Percentiles rank a stretch among this genome's conserved stretches.
These are phyloP conservation scores for Citrus inodora DNA, from an alignment of 345 rosid species.

Conservation along the genomic window DNA sequence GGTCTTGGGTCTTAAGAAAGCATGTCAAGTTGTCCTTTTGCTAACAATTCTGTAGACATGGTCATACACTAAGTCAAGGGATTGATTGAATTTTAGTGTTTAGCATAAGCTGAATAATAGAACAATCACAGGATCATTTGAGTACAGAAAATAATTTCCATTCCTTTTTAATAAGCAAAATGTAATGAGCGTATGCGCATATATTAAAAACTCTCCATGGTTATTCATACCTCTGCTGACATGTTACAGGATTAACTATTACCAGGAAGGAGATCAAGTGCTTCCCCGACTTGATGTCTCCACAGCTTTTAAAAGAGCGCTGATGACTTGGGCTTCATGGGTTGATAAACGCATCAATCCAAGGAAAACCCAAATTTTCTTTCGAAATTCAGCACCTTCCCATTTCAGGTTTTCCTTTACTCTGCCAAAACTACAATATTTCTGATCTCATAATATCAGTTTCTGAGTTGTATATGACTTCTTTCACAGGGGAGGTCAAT, in stretches of 20 bases:
- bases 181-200: not conserved
- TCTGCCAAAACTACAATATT: not conserved
- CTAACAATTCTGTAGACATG: not conserved
- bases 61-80: not conserved
- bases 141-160: not conserved
- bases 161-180: not conserved
- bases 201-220: not conserved
- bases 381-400: slow-evolving; percentile 74
- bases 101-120: not conserved
- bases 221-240: not conserved
- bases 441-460: not conserved
- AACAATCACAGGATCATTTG: not conserved
- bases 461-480: slow-evolving; percentile 4
- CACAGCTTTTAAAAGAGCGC: slow-evolving; percentile 70
- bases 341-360: slow-evolving; percentile 64
- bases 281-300: slow-evolving; percentile 72
- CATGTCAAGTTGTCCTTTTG: not conserved
- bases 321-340: slow-evolving; percentile 89
- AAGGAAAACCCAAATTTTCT: slow-evolving; percentile 73
- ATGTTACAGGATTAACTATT: slow-evolving; percentile 70
- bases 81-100: not conserved
- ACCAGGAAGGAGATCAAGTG: slow-evolving; percentile 77
- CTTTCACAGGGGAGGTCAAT: slow-evolving; percentile 66
- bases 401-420: slow-evolving; percentile 70
- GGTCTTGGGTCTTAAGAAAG: not conserved